Base-by-base conservation (phyloP, 352 stramenopile species). In the Phytophthora macrochlamydospora region DNA sequence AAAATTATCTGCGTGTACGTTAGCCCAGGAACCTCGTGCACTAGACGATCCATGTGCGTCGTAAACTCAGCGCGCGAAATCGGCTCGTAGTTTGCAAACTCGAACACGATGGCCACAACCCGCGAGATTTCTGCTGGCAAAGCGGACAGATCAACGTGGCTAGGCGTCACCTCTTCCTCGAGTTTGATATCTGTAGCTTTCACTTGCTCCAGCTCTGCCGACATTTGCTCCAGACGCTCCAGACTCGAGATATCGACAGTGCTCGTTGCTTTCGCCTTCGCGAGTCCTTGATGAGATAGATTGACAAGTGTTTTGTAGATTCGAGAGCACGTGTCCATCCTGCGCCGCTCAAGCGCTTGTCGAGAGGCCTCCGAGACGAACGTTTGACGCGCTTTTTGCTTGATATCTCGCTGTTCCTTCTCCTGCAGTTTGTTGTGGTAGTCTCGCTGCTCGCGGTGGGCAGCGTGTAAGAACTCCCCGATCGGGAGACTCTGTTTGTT, bases 1-100 rank as follows among this genome's bases (percentile, higher is more conserved):
- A 90, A 89, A 14, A 93, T 68, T 12, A 93, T 76, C 55, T 93
- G 81, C 9, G 83, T 92, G 62, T 90, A 88, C 14, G 84, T 91
- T 13, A 92, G 54, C 1, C 78, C 82, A 4, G 78, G 80, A 12
- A 89, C 78, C 18, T 93, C 76, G 3, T 52, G 53, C 51, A 92
- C 77, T 18, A 92, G 73, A 24, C 76, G 78, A n/a, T 92, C 84
- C 75, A 94, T 88, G 58, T 76, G 81, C 7, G 7, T 14, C 2
- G 67, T 65, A 53, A 94, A 92, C 3, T 64, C 67, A 18, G 58
- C 48, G 7, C 65, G 67, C 18, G 75, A 69, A 35, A 94, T 79
- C 9, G 83, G 62, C 30, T 58, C 58, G 48, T 85, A 69, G 50
- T 79, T 75, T 7, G 82, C 81, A 31, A 87, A 87, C 51, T 89